These are phyloP conservation scores for Elaeis guineensis DNA, from an alignment of 176 grass and related monocot species.

Conservation along the genomic window DNA sequence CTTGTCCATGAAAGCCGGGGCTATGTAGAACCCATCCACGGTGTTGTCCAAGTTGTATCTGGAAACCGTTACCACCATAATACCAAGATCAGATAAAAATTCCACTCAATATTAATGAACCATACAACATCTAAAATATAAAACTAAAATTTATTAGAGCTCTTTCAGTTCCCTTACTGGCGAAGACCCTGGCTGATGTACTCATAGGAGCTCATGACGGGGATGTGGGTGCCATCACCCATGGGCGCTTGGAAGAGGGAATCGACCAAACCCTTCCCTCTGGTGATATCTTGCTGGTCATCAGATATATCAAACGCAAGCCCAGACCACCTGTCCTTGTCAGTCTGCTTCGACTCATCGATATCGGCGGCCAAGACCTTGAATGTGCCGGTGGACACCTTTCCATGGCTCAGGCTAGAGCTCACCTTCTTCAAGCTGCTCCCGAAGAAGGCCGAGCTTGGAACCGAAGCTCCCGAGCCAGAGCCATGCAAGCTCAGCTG, in stretches of 20 bases:
- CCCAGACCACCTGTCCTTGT: constrained; percentile 50
- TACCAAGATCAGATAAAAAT: background rate
- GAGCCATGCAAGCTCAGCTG: constrained; percentile 7
- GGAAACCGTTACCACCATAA: background rate
- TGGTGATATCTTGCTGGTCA: constrained; percentile 94
- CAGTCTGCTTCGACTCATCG: constrained; percentile 46
- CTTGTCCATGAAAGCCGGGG: constrained; percentile 91
- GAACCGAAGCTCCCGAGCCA: constrained; percentile 5
- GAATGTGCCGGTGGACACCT: constrained; percentile 1
- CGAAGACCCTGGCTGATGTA: constrained; percentile 77
- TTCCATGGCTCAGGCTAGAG: constrained; percentile 4
- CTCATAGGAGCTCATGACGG: constrained; percentile 84
- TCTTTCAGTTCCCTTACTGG: constrained; percentile 17
- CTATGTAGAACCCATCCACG: constrained; percentile 68
- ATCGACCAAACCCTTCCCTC: constrained; percentile 74
- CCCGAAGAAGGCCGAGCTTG: constrained; percentile 30
- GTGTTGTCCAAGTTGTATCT: constrained; percentile 57
- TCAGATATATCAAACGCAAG: constrained; percentile 59
- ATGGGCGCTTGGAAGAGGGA: constrained; percentile 73
- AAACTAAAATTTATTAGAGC: background rate
- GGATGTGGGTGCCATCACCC: constrained; percentile 74
- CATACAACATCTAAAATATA: background rate
- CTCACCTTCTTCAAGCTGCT: constrained; percentile 27
- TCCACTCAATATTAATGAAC: no score
- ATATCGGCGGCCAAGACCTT: constrained; percentile 38